phyloP scores from a whole-genome alignment of 2,329 filamentous ascomycete genomes.

The Pyrenophora teres region DNA sequence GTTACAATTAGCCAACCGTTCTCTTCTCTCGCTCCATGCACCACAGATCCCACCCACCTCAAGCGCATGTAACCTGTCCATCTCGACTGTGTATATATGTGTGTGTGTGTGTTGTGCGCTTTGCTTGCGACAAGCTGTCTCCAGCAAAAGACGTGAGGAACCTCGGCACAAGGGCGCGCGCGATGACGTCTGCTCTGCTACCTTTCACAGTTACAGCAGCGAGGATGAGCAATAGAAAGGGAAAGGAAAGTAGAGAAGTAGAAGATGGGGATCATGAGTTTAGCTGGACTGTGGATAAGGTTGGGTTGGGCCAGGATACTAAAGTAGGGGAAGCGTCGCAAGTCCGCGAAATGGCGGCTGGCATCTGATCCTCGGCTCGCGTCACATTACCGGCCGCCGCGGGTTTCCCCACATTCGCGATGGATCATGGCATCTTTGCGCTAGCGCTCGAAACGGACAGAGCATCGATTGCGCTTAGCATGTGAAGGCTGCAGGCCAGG shows the following conservation, averaged over 20 bases:
- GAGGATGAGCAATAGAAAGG: background rate
- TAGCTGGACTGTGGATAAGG: conserved; percentile 12
- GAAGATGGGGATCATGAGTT: conserved; percentile 11
- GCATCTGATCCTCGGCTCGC: conserved; percentile 44
- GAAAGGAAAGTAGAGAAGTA: background rate
- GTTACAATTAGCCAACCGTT: conserved; percentile 7
- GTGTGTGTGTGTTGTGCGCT: background rate
- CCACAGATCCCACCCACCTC: conserved; percentile 24
- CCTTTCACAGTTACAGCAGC: conserved; percentile 1
- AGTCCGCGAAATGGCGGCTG: conserved; percentile 19
- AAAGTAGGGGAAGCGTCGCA: conserved; percentile 19
- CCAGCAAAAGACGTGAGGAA: conserved; percentile 6
- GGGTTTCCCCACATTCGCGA: conserved; percentile 36
- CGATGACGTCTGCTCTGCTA: conserved; percentile 24
- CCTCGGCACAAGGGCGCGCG: conserved; percentile 33
- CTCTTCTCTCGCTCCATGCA: background rate
- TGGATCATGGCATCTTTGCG: conserved; percentile 18
- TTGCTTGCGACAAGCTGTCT: conserved; percentile 13
- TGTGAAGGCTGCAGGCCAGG: conserved; percentile 27
- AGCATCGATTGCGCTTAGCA: conserved; percentile 26
- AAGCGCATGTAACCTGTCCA: conserved; percentile 43
- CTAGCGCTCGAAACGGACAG: conserved; percentile 23
- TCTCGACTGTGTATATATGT: conserved; percentile 13
- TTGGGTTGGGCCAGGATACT: conserved; percentile 12
- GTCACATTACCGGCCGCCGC: conserved; percentile 36